Base-by-base conservation (phyloP, 257 asterid species). In the Lithospermum erythrorhizon region DNA sequence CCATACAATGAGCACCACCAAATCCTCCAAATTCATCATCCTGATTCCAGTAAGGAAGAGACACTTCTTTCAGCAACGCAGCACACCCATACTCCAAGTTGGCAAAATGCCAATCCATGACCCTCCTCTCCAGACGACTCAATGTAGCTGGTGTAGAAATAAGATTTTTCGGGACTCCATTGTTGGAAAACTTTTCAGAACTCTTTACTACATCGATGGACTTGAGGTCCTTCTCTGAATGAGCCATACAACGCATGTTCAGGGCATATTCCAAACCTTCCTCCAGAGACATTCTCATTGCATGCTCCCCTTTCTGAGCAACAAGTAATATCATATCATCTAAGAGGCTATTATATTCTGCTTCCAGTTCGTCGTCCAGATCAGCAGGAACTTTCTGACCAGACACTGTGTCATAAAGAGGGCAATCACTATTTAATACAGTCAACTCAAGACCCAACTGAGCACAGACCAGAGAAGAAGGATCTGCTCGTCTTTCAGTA, bases 1-100 rank as follows among this genome's bases (percentile, higher is more conserved):
- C 86, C 99, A 93, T 93, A 75, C 99, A 93, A 80, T 93, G 99
- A 64, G 99, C 96, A 68, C 99, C 99, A 21, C 99, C 99, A 71
- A 93, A 93, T 66, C 99, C 99, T 70, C 99, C 99, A 65, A 81
- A 93, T 54, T 70, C 75, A 70, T 93, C 99, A 76, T 93, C 99
- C 68, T 93, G 99, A 68, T 93, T 93, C 99, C 99, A 93, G 70
- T 89, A 64, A 21, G 97, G 97, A 63, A 93, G 95, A 62, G 99
- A 93, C 32, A 93, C 99, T 55, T 93, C 94, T 78, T 81, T 75
- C 55, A 93, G 96, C 77, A 81, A 70, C 53, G 99, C 91, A 70
- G 97, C 97, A 72, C 99, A 93, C 29, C 99, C 99, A 74, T 93
- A 93, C 78, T 93, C 99, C 67, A 93, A 73, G 76, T 93, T 90